phyloP scores from a whole-genome alignment of 208 protist genomes.

The Vickermania ingenoplastis region DNA sequence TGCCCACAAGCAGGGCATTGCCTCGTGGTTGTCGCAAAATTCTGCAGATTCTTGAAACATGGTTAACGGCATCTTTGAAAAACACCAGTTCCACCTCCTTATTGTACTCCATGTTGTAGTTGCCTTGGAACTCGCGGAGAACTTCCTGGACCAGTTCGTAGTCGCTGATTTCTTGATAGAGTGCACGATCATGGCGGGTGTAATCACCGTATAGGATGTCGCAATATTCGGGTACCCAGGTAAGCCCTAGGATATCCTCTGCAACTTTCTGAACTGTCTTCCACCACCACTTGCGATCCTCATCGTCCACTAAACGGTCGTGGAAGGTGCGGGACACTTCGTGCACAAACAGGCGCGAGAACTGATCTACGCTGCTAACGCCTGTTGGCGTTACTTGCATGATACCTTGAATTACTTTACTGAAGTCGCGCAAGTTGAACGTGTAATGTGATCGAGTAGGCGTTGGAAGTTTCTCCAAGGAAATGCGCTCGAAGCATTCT shows the following conservation, averaged over 20 bases:
- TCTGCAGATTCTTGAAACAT: constrained; percentile 93
- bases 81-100: constrained; percentile 93
- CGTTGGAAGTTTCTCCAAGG: constrained; percentile 93
- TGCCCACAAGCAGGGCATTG: constrained; percentile 95
- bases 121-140: constrained; percentile 81
- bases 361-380: constrained; percentile 24
- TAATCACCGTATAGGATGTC: constrained; percentile 88
- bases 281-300: constrained; percentile 91
- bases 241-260: constrained; percentile 39
- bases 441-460: constrained; percentile 98
- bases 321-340: constrained; percentile 95
- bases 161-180: constrained; percentile 68
- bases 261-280: constrained; percentile 45
- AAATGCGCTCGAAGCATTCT: constrained; percentile 92
- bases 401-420: constrained; percentile 95
- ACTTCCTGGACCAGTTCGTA: constrained; percentile 38
- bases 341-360: constrained; percentile 91
- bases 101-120: constrained; percentile 90
- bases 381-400: constrained; percentile 78
- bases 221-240: constrained; percentile 50
- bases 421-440: constrained; percentile 98
- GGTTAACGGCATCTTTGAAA: constrained; percentile 95
- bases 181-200: constrained; percentile 82
- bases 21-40: constrained; percentile 95
- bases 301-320: constrained; percentile 92